These are phyloP conservation scores for Hypoxylon sp. DNA, from an alignment of 2,329 filamentous ascomycete genomes.

Conservation along the genomic window DNA sequence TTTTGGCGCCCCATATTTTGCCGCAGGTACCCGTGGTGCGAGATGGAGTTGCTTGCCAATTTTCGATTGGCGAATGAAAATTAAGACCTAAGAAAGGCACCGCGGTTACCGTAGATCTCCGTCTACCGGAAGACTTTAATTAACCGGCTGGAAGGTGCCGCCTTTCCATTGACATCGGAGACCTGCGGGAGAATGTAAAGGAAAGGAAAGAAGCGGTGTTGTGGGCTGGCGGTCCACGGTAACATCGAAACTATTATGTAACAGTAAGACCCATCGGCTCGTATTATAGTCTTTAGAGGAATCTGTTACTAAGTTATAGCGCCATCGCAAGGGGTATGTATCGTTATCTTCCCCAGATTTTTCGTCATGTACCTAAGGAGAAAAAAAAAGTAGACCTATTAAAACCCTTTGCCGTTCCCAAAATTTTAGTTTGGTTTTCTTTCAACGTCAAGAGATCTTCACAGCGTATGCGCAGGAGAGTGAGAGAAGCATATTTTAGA, in stretches of 20 bases:
- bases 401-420: slow-evolving; percentile 6
- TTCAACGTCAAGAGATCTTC: slow-evolving; percentile 4
- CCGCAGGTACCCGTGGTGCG: too few relatives aligned
- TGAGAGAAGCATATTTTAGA: slow-evolving; percentile 5
- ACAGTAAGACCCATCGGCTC: slow-evolving; percentile 16
- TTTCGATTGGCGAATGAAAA: slow-evolving; percentile 21
- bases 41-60: too few relatives aligned
- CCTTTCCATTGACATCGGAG: slow-evolving; percentile 21
- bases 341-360: slow-evolving; percentile 35
- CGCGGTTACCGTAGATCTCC: slow-evolving; percentile 15
- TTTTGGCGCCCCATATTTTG: too few relatives aligned
- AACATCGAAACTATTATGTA: slow-evolving; percentile 37
- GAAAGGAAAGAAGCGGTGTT: slow-evolving; percentile 26
- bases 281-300: not conserved
- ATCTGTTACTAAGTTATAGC: slow-evolving; percentile 20
- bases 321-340: not conserved
- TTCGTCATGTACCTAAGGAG: slow-evolving; percentile 10
- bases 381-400: not conserved
- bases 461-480: slow-evolving; percentile 7
- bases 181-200: slow-evolving; percentile 15
- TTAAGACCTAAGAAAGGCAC: not conserved
- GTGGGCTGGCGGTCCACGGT: slow-evolving; percentile 5
- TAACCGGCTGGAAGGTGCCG: not conserved
- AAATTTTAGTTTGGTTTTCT: not conserved
- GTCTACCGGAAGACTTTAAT: slow-evolving; percentile 13